Evolutionary conservation across 495 filamentous ascomycete species (phyloP).

Genomic region (Penicillium nucicola): DNA sequence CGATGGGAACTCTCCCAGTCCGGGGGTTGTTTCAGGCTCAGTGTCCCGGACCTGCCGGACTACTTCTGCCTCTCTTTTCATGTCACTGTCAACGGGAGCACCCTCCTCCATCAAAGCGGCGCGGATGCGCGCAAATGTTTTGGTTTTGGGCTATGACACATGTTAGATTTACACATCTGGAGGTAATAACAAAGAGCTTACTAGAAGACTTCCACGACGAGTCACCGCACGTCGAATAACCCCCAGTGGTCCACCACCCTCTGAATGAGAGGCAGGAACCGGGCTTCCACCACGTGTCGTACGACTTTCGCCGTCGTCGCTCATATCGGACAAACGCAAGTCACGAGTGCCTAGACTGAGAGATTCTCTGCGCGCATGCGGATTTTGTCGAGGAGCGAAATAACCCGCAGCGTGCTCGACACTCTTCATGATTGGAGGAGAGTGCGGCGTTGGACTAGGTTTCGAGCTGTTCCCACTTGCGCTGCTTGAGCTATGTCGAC

Average conservation of each 20-base stretch:
- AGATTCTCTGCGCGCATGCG: conserved; percentile 70
- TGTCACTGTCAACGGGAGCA: conserved; percentile 81
- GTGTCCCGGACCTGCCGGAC: conserved; percentile 88
- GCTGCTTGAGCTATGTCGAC: conserved; percentile 66
- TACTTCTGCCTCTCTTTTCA: conserved; percentile 89
- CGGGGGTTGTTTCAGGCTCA: conserved; percentile 44
- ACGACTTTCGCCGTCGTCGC: conserved; percentile 67
- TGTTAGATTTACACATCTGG: neutral
- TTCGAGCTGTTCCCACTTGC: conserved; percentile 68
- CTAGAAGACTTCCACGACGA: conserved; percentile 81
- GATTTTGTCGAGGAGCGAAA: conserved; percentile 42
- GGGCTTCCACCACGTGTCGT: conserved; percentile 44
- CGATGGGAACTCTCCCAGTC: conserved; percentile 34
- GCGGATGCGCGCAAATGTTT: conserved; percentile 87
- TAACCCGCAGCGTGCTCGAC: conserved; percentile 52
- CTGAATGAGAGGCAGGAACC: conserved; percentile 33
- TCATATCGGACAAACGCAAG: conserved; percentile 79
- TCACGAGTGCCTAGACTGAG: conserved; percentile 84
- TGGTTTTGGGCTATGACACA: conserved; percentile 74
- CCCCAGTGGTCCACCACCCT: conserved; percentile 39
- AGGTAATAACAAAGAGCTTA: conserved; percentile 37
- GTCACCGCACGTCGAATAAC: conserved; percentile 70
- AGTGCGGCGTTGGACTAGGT: conserved; percentile 60
- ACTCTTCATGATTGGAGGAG: conserved; percentile 61
- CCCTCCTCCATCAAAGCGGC: conserved; percentile 86